A percentile compares a stretch with the other conserved stretches of the same genome.
These are phyloP conservation scores for Spergularia bocconei DNA, from an alignment of 148 eudicot genomes.

Conservation along the genomic window DNA sequence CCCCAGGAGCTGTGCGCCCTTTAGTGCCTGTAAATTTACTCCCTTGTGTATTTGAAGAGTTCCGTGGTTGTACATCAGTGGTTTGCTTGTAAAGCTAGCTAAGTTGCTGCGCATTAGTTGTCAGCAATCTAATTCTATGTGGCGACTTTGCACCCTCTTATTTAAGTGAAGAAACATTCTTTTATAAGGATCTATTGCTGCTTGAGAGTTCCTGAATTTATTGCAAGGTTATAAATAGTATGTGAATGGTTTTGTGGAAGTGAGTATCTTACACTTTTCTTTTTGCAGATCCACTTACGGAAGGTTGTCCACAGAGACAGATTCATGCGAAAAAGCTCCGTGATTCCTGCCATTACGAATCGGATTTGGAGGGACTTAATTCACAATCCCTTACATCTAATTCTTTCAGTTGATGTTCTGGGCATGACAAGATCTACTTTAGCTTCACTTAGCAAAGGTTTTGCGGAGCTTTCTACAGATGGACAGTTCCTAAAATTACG, in stretches of 20 bases:
- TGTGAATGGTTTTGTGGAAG: not conserved
- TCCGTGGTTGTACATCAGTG: not conserved
- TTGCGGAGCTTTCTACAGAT: conserved; percentile 98
- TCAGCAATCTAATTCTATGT: not conserved
- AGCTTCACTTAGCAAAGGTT: conserved; percentile 94
- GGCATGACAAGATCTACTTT: conserved; percentile 98
- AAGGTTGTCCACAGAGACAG: conserved; percentile 89
- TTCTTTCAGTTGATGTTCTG: conserved; percentile 92
- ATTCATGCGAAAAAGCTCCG: conserved; percentile 94
- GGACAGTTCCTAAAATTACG: conserved; percentile 96
- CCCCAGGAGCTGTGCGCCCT: too few relatives aligned
- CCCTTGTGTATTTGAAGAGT: not conserved
- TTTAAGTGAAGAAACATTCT: not conserved
- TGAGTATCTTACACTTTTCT: conserved; percentile 14
- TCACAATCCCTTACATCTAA: conserved; percentile 88
- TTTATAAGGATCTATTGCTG: too few relatives aligned
- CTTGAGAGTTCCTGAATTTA: not conserved
- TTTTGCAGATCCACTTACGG: conserved; percentile 81
- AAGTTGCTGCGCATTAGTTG: not conserved
- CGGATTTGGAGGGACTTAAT: conserved; percentile 93
- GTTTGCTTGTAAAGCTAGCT: not conserved
- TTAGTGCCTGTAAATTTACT: not conserved
- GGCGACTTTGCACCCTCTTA: not conserved
- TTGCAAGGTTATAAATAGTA: not conserved
- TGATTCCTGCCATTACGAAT: conserved; percentile 80